Conservation (phyloP, 1,284 basidiomycete species). For the Trametes hirsuta region DNA sequence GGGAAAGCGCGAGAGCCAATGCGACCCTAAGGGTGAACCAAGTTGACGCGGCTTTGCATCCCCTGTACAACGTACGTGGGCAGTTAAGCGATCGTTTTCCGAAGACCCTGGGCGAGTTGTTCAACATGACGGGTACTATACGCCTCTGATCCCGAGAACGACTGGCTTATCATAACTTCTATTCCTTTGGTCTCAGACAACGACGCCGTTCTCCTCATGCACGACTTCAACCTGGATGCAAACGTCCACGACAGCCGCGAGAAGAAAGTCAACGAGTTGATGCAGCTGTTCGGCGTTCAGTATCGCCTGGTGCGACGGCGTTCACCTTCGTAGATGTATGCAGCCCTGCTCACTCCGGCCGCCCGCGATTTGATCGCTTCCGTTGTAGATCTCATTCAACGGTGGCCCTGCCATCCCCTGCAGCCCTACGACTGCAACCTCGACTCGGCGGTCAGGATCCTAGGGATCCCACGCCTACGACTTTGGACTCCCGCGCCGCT, state of each 20-base stretch:
- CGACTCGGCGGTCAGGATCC: background rate
- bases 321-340: background rate
- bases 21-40: constrained; percentile 45
- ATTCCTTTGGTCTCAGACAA: constrained; percentile 29
- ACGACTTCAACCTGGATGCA: constrained; percentile 42
- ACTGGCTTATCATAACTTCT: background rate
- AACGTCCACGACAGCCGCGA: constrained; percentile 34
- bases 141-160: background rate
- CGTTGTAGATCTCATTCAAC: background rate
- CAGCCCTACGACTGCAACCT: constrained; percentile 1
- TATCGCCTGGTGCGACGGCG: constrained; percentile 43
- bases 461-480: no score
- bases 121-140: constrained; percentile 45
- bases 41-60: constrained; percentile 43
- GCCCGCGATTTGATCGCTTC: background rate
- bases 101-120: constrained; percentile 47
- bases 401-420: constrained; percentile 1
- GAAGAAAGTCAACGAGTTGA: constrained; percentile 53
- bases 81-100: constrained; percentile 48
- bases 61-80: constrained; percentile 49
- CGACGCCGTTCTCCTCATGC: constrained; percentile 41
- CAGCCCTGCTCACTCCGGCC: constrained; percentile 6
- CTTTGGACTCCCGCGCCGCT: no score
- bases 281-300: constrained; percentile 53
- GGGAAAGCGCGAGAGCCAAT: constrained; percentile 58